A percentile compares a stretch with the other conserved stretches of the same genome.
Conservation (phyloP, 176 grass and related monocot species). For the Microstegium vimineum region DNA sequence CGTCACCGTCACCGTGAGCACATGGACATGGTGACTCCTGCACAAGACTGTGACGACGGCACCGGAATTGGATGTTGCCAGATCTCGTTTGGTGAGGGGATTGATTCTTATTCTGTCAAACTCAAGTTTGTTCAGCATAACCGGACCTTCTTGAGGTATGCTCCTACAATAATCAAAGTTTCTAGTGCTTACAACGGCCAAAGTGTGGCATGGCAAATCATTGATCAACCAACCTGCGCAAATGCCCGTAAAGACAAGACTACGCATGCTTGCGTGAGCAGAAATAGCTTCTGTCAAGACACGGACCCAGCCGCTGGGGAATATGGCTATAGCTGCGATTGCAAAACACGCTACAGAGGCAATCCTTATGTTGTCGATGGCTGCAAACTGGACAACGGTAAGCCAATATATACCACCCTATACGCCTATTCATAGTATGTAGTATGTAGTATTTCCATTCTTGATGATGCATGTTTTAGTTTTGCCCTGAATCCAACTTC, state of each 20-base stretch:
- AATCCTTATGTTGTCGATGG: background rate
- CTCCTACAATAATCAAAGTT: background rate
- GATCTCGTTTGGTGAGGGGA: background rate
- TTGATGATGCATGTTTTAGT: too few species aligned
- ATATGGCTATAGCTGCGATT: background rate
- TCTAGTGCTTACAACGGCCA: background rate
- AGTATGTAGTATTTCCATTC: too few species aligned
- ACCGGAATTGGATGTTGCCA: background rate
- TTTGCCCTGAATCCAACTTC: too few species aligned
- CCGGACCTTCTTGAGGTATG: background rate
- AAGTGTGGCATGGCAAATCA: background rate
- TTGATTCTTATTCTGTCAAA: background rate
- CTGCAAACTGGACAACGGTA: background rate
- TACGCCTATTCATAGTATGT: too few species aligned
- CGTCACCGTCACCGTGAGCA: too few species aligned
- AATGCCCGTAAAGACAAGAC: background rate
- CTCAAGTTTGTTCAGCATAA: background rate
- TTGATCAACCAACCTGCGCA: background rate
- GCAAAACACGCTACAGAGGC: background rate
- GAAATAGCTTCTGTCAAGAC: background rate
- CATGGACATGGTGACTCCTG: too few species aligned
- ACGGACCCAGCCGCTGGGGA: background rate
- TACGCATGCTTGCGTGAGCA: background rate
- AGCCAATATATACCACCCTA: too few species aligned
- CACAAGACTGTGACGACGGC: background rate